A percentile compares a stretch with the other conserved stretches of the same genome.
phyloP scores from a whole-genome alignment of 495 filamentous ascomycete species.

The Penicillium lagena region DNA sequence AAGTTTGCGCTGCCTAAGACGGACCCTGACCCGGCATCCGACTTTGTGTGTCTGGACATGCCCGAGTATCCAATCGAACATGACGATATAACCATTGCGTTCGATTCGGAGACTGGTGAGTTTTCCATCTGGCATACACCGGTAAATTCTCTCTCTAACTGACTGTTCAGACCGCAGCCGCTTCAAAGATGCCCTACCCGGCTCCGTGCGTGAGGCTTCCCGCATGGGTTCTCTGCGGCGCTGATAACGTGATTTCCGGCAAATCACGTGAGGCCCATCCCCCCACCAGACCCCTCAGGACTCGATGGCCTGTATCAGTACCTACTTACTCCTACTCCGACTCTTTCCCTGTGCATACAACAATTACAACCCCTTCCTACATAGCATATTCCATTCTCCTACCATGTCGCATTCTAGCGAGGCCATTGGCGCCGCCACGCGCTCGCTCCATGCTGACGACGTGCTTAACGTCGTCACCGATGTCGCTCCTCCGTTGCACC shows the following conservation, averaged over 20 bases:
- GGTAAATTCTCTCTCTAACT: slow-evolving; percentile 1
- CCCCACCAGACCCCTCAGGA: slow-evolving; percentile 1
- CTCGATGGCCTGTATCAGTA: slow-evolving; percentile 8
- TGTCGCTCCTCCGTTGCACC: slow-evolving; percentile 79
- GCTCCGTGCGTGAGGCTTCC: slow-evolving; percentile 39
- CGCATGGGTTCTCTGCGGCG: slow-evolving; percentile 45
- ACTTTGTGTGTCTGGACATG: slow-evolving; percentile 76
- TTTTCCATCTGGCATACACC: slow-evolving; percentile 4
- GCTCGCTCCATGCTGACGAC: slow-evolving; percentile 84
- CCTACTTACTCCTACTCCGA: slow-evolving; percentile 1
- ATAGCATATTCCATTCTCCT: slow-evolving; percentile 5
- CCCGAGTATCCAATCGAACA: slow-evolving; percentile 85
- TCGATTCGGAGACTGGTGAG: slow-evolving; percentile 74
- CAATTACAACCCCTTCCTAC: slow-evolving; percentile 11
- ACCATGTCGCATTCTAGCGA: slow-evolving; percentile 25
- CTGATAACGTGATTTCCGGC: slow-evolving; percentile 12
- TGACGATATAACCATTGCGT: slow-evolving; percentile 79
- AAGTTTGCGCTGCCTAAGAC: slow-evolving; percentile 78
- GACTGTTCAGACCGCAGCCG: slow-evolving; percentile 35
- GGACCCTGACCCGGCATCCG: slow-evolving; percentile 50
- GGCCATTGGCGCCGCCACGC: slow-evolving; percentile 46
- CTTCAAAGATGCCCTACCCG: slow-evolving; percentile 41
- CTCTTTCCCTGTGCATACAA: slow-evolving; percentile 17
- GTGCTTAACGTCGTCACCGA: slow-evolving; percentile 61
- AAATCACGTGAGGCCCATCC: not conserved